Evolutionary conservation across 2,329 filamentous ascomycete genomes (phyloP).

Genomic region (Phaeomoniella chlamydospora): DNA sequence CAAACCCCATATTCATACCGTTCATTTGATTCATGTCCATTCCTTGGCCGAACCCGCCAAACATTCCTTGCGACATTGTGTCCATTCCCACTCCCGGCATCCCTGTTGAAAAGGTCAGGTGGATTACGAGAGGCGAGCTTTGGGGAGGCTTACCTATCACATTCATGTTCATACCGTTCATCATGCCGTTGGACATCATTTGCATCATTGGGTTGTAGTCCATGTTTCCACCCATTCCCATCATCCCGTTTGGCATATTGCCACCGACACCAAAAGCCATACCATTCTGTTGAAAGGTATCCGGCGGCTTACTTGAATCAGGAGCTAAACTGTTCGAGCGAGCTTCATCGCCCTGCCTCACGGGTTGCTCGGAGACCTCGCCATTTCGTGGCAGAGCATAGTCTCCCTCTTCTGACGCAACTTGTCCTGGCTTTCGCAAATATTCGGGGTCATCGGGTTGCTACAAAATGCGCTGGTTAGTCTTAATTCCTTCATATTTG

Average conservation of each 20-base stretch:
- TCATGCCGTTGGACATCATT: slow-evolving; percentile 34
- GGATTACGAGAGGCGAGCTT: background rate
- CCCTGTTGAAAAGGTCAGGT: slow-evolving; percentile 32
- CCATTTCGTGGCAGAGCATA: too few relatives aligned
- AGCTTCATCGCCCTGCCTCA: too few relatives aligned
- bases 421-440: too few relatives aligned
- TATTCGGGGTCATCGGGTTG: too few relatives aligned
- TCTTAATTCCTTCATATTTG: too few relatives aligned
- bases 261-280: slow-evolving; percentile 29
- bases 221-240: slow-evolving; percentile 34
- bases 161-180: slow-evolving; percentile 27
- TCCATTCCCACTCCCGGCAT: slow-evolving; percentile 79
- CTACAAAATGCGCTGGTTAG: too few relatives aligned
- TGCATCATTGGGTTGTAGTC: slow-evolving; percentile 66
- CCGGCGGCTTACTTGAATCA: background rate
- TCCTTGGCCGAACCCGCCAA: slow-evolving; percentile 42
- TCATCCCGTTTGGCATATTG: slow-evolving; percentile 30
- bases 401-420: too few relatives aligned
- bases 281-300: slow-evolving; percentile 8
- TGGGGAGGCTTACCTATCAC: slow-evolving; percentile 65
- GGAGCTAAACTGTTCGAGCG: too few relatives aligned
- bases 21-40: slow-evolving; percentile 79
- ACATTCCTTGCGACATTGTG: slow-evolving; percentile 33
- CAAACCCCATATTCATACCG: slow-evolving; percentile 39
- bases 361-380: background rate